Evolutionary conservation across 148 eudicot genomes (phyloP).

Genomic region (Arbutus unedo): DNA sequence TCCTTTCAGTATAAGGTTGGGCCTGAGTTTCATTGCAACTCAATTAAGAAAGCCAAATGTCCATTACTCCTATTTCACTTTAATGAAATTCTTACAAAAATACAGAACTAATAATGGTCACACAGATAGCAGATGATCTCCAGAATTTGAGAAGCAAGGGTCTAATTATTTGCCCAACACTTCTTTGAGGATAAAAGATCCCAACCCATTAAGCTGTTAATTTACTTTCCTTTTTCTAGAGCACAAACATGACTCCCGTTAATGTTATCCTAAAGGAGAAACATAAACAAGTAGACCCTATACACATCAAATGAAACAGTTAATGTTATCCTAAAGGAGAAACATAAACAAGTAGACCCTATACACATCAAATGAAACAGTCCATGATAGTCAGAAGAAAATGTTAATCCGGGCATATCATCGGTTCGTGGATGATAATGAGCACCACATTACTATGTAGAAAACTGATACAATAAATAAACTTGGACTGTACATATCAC

Average conservation of each 20-base stretch:
- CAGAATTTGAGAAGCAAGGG: background rate
- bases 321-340: background rate
- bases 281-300: background rate
- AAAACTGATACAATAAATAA: background rate
- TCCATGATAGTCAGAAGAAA: background rate
- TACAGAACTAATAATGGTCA: background rate
- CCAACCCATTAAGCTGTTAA: background rate
- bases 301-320: background rate
- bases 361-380: background rate
- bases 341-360: background rate
- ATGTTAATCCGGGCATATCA: background rate
- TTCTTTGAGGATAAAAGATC: background rate
- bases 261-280: background rate
- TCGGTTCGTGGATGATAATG: background rate
- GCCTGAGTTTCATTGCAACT: no score
- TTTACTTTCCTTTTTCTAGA: background rate
- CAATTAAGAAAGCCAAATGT: no score
- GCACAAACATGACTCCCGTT: background rate
- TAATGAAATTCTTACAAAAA: background rate
- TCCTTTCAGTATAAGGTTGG: no score
- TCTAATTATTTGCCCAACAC: background rate
- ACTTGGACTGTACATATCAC: slow-evolving; percentile 24
- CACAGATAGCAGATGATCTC: background rate
- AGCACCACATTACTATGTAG: background rate
- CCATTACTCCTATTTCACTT: no score